Percentiles rank a stretch among this genome's conserved stretches.
Conservation (phyloP, 2,329 filamentous ascomycete species). For the Aureobasidium musti region DNA sequence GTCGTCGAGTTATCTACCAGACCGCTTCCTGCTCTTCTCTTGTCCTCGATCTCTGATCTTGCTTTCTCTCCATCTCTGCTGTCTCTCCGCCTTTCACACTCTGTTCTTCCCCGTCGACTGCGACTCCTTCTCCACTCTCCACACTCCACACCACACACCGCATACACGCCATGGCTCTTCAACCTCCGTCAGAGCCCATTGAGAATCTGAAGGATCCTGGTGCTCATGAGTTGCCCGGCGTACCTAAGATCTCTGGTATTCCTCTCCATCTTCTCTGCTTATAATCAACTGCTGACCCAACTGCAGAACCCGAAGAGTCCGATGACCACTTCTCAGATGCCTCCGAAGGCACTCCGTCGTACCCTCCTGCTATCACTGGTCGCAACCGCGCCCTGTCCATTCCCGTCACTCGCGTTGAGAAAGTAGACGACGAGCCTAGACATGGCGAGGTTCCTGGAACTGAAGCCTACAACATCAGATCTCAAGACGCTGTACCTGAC, state of each 20-base stretch:
- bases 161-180: conserved; percentile 28
- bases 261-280: too few species aligned
- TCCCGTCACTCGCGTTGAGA: conserved; percentile 64
- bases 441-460: conserved; percentile 66
- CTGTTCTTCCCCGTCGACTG: neutral
- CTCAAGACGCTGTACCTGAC: conserved; percentile 63
- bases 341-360: conserved; percentile 55
- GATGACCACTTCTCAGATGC: conserved; percentile 68
- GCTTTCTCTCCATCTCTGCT: neutral
- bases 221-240: conserved; percentile 36
- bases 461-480: conserved; percentile 59
- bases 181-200: conserved; percentile 35
- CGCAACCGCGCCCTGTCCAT: conserved; percentile 40
- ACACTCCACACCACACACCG: neutral
- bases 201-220: conserved; percentile 35
- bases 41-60: neutral
- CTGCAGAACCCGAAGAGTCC: conserved; percentile 42
- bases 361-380: conserved; percentile 47
- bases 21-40: neutral
- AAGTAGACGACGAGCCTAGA: conserved; percentile 59
- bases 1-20: neutral
- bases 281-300: neutral
- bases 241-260: conserved; percentile 21
- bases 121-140: conserved; percentile 12
- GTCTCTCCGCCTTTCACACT: neutral